These are phyloP conservation scores for Mariannaea elegans DNA, from an alignment of 2,329 filamentous ascomycete species.

Conservation along the genomic window DNA sequence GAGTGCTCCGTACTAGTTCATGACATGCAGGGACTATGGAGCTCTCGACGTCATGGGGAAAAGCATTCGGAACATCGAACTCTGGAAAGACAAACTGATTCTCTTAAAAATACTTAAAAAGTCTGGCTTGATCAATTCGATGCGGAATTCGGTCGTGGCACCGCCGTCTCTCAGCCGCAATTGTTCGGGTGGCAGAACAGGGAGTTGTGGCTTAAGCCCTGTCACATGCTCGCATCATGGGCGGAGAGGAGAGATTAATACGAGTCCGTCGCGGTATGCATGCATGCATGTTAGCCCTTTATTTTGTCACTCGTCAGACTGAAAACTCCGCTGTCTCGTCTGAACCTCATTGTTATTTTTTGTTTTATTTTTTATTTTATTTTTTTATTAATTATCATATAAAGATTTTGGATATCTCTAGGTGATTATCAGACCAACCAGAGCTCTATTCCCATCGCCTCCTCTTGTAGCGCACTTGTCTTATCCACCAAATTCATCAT, in stretches of 20 bases:
- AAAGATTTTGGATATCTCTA: not conserved
- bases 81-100: no score
- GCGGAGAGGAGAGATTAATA: no score
- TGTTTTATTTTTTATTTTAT: not conserved
- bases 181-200: not conserved
- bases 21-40: not conserved
- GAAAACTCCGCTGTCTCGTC: not conserved
- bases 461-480: not conserved
- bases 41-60: not conserved
- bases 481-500: slow-evolving; percentile 34
- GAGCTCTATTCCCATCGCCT: no score
- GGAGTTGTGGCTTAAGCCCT: slow-evolving; percentile 6
- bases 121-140: not conserved
- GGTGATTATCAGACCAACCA: not conserved
- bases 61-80: no score
- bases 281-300: not conserved
- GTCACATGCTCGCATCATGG: slow-evolving; percentile 11
- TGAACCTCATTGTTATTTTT: not conserved
- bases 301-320: not conserved
- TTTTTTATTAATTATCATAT: not conserved
- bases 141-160: not conserved
- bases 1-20: not conserved
- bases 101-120: no score
- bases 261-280: not conserved
- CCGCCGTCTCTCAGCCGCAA: not conserved